Evolutionary conservation across 2,329 filamentous ascomycete genomes (phyloP), one percentile per base, ranked within the genome.

Genomic region (Trichocomaceae sp.): DNA sequence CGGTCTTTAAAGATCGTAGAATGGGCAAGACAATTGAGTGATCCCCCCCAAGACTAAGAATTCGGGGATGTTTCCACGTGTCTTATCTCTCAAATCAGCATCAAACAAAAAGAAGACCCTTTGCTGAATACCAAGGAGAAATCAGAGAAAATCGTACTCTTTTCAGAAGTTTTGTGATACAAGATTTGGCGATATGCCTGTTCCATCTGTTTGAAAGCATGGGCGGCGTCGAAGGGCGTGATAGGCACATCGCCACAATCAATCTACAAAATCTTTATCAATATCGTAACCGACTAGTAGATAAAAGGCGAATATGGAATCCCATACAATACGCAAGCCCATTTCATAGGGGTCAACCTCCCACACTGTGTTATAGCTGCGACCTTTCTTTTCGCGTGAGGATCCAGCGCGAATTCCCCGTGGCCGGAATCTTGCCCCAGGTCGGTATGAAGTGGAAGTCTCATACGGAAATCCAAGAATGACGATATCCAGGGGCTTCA

Each of bases 201-300:
- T 41, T 74, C 72, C 29, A 79, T 67, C 61, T 79, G 76, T 55
- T 73, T 73, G 54, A 79, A 60, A 0, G 76, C 77, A 31, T 74
- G 66, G 2, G 75, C 78, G 50, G 79, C 79, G 58, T 79, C 73
- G 55, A 79, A 60, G 47, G 71, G 70, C 0, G 72, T 75, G 57
- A 75, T 61, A 1, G 76, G 76, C 7, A 72, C 75, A 64, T 79
- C 76, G 22, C 77, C 77, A 54, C 77, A 79, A 56, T 80, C 77
- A 6, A 80, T 72, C 13, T 78, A 70, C 56, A 74, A 76, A 0
- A 75, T n/a, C n/a, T n/a, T n/a, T n/a, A n/a, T n/a, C 72, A 69
- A 77, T 8, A 78, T 44, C 5, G 17, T 41, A 41, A 46, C 7
- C 4, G 4, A 4, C 4, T 26, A 26, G 4, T 26, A 4, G 4